phyloP scores from a whole-genome alignment of 257 asterid genomes.

The Paraleonurus japonicus region DNA sequence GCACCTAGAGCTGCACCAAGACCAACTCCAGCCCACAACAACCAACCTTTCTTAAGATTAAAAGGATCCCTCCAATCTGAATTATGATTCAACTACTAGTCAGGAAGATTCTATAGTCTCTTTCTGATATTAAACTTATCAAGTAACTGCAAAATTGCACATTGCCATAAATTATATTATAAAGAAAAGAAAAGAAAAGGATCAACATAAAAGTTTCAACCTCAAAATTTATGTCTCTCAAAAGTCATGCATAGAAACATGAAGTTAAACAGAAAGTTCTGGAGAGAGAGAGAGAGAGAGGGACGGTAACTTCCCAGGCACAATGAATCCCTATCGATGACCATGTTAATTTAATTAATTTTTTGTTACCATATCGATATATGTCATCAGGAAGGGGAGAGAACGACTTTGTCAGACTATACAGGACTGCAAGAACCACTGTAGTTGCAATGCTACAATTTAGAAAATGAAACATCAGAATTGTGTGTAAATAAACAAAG shows the following conservation, averaged over 20 bases:
- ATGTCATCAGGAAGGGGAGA: slow-evolving; percentile 88
- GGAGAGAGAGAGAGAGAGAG: background rate
- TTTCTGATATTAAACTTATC: background rate
- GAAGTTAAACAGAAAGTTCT: background rate
- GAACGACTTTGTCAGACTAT: slow-evolving; percentile 80
- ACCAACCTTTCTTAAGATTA: slow-evolving; percentile 84
- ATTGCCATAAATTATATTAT: background rate
- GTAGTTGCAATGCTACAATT: slow-evolving; percentile 69
- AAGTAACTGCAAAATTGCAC: background rate
- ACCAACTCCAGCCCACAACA: slow-evolving; percentile 92
- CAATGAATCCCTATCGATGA: background rate
- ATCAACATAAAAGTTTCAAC: background rate
- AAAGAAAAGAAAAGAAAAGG: background rate
- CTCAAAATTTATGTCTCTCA: slow-evolving; percentile 3
- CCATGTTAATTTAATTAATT: background rate
- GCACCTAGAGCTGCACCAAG: slow-evolving; percentile 80
- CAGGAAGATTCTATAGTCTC: slow-evolving; percentile 3
- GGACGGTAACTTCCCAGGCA: background rate
- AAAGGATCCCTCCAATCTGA: slow-evolving; percentile 86
- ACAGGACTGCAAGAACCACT: slow-evolving; percentile 80
- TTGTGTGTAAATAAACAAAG: background rate
- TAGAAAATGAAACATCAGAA: slow-evolving; percentile 23
- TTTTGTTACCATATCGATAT: slow-evolving; percentile 73
- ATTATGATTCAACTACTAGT: slow-evolving; percentile 21
- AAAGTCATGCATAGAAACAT: background rate